A percentile compares a stretch with the other conserved stretches of the same genome.
Evolutionary conservation across 2,329 filamentous ascomycete species (phyloP).

Genomic region (Herpotrichia juniperi): DNA sequence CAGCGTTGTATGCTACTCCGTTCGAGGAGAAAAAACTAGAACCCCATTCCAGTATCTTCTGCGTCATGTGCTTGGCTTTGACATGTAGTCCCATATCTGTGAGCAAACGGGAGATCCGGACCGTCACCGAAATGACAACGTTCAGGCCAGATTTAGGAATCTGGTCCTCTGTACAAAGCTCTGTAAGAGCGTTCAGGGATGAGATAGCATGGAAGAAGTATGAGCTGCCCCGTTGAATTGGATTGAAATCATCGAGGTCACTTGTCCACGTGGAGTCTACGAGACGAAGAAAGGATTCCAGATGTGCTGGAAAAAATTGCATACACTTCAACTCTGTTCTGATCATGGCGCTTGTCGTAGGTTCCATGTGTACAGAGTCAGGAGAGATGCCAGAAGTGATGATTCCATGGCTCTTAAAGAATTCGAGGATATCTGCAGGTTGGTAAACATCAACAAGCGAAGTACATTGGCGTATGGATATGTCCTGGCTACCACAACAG

Average conservation of each 20-base stretch:
- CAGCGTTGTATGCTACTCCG: too few relatives aligned
- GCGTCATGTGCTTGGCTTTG: not conserved
- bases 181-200: not conserved
- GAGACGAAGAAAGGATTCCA: not conserved
- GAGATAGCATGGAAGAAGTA: not conserved
- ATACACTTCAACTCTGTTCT: not conserved
- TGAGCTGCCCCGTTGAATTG: not conserved
- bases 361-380: not conserved
- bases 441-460: not conserved
- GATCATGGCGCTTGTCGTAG: not conserved
- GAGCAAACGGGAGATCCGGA: not conserved
- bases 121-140: not conserved
- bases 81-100: not conserved
- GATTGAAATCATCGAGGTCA: not conserved
- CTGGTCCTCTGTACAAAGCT: not conserved
- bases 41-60: not conserved
- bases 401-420: not conserved
- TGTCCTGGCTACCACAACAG: not conserved
- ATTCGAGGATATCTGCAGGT: not conserved
- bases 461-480: not conserved
- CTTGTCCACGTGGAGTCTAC: not conserved
- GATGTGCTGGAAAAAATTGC: not conserved
- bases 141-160: not conserved
- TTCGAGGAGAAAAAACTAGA: not conserved
- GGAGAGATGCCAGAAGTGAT: not conserved